Base-by-base conservation (phyloP, 139 green algal species). In the Volvox africanus region DNA sequence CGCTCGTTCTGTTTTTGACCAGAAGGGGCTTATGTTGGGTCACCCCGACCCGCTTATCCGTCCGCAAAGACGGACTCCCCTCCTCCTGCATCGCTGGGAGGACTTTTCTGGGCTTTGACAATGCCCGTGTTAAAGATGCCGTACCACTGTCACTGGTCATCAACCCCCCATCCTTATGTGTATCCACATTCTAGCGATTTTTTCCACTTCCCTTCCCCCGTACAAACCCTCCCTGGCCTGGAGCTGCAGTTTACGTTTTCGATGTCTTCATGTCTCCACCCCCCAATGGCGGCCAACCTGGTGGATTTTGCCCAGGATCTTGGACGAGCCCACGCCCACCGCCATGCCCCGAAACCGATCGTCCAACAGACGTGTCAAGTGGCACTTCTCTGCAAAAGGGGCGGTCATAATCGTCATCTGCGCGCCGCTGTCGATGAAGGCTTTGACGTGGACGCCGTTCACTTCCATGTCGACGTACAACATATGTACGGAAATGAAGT, bases 281-380 rank as follows among this genome's bases (percentile, higher is more conserved):
- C 26, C 76, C 76, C 14, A n/a, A n/a, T n/a, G 12, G 21, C 0
- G 33, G 44, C 62, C 33, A 37, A 96, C 95, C 92, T 96, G 92
- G 92, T 99, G 97, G 24, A 99, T 94, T 37, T 96, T 95, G 30
- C 98, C 98, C 24, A 99, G 65, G 75, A 99, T 99, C 88, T 95
- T 97, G 67, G 89, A 93, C 17, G 92, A 95, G 86, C 98, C 98
- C 61, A 99, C 98, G 68, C 98, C 98, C 78, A 96, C 92, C 0
- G 98, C 98, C 61, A 97, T 95, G 55, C 98, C 98, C 65, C 89
- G 61, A 82, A 97, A 99, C 13, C 98, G 95, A 80, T 94, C 97
- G 96, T 99, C 98, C 82, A 99, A 91, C 22, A 99, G 96, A 3
- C 95, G 95, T 50, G 95, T 93, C 22, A 99, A 88, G 91, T 96